Conservation (phyloP, 805 yeast species). For the Zygoascus tannicola region DNA sequence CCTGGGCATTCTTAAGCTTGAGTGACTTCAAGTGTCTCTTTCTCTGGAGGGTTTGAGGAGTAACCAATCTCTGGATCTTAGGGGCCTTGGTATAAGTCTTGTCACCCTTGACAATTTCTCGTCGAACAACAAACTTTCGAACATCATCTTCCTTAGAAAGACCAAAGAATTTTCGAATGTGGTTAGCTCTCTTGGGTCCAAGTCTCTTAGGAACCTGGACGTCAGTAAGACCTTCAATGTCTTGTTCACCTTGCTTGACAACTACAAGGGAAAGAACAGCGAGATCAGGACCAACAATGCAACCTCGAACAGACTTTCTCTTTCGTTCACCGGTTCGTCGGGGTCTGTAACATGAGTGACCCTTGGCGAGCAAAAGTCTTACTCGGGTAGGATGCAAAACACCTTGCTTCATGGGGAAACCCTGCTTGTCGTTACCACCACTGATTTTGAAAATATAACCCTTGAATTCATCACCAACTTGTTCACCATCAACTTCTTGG, state of each 20-base stretch:
- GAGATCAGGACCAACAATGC: conserved; percentile 95
- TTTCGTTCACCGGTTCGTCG: conserved; percentile 99
- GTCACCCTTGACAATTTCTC: conserved; percentile 97
- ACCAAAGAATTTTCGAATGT: conserved; percentile 99
- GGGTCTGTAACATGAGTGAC: conserved; percentile 98
- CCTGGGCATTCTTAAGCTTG: conserved; percentile 95
- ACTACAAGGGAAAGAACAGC: conserved; percentile 89
- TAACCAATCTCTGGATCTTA: conserved; percentile 98
- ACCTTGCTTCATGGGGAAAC: conserved; percentile 99
- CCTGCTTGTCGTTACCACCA: conserved; percentile 99
- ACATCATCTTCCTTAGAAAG: conserved; percentile 90
- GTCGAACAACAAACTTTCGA: conserved; percentile 89
- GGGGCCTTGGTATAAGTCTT: conserved; percentile 99
- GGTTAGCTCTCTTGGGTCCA: conserved; percentile 99
- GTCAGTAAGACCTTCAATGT: conserved; percentile 94
- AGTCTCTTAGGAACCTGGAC: conserved; percentile 94
- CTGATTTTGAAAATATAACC: conserved; percentile 98
- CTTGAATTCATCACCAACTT: conserved; percentile 97
- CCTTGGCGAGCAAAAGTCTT: conserved; percentile 85
- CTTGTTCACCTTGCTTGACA: conserved; percentile 95
- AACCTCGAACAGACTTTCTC: conserved; percentile 99
- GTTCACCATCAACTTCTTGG: conserved; percentile 98
- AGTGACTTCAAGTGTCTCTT: conserved; percentile 92
- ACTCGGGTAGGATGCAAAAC: conserved; percentile 99
- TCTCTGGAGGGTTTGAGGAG: conserved; percentile 99